Evolutionary conservation across 2,329 filamentous ascomycete species (phyloP).

Genomic region (Dothiorella sarmentorum): DNA sequence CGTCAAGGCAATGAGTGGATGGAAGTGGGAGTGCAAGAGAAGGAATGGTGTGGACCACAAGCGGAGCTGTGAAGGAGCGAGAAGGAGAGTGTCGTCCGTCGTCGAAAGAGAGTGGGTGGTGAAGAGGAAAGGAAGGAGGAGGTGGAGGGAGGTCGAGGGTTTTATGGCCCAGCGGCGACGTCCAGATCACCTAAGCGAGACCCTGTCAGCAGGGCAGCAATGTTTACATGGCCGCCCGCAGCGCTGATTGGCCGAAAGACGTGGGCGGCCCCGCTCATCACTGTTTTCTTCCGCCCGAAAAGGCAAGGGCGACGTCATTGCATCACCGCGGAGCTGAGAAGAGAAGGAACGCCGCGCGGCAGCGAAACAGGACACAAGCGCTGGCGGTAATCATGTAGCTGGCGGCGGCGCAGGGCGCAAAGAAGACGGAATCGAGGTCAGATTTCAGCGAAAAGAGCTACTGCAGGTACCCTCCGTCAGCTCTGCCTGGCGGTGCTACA

Average conservation of each 20-base stretch:
- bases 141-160: not conserved
- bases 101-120: not conserved
- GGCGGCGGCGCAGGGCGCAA: not conserved
- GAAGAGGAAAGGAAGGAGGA: not conserved
- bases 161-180: not conserved
- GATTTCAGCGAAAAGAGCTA: not conserved
- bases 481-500: not conserved
- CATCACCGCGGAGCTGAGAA: too few species aligned
- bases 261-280: too few species aligned
- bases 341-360: not conserved
- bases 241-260: not conserved
- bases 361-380: not conserved
- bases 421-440: too few species aligned
- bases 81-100: not conserved
- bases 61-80: not conserved
- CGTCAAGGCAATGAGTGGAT: not conserved
- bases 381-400: not conserved
- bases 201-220: not conserved
- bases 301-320: conserved; percentile 3
- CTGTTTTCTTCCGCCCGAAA: not conserved
- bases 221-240: not conserved
- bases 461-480: conserved; percentile 6
- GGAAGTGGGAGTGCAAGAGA: not conserved
- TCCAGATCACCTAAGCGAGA: not conserved
- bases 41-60: not conserved